Conservation (phyloP, 106 monocot genomes). For the Dendrobium chrysotoxum region DNA sequence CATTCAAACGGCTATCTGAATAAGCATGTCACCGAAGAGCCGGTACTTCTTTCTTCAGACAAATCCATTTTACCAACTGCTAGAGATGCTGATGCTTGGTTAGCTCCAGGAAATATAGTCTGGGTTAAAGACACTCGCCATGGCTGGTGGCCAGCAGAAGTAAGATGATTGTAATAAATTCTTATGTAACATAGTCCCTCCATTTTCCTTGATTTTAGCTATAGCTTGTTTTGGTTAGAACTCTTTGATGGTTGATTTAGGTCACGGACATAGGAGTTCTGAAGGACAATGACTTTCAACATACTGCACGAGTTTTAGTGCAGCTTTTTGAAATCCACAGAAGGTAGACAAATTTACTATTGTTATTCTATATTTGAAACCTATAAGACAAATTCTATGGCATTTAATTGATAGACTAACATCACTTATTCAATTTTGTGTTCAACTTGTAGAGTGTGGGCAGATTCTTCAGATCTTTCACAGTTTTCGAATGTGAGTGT, state of each 20-base stretch:
- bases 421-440: conserved; percentile 1
- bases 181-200: neutral
- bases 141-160: conserved; percentile 68
- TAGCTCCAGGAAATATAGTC: conserved; percentile 38
- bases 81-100: conserved; percentile 20
- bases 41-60: conserved; percentile 13
- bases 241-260: conserved; percentile 17
- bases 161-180: conserved; percentile 6
- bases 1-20: neutral
- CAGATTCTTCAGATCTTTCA: conserved; percentile 34
- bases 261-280: conserved; percentile 22
- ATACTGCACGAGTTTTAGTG: conserved; percentile 16
- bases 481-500: conserved; percentile 49
- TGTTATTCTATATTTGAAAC: neutral
- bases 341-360: conserved; percentile 14
- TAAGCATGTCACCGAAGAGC: conserved; percentile 5
- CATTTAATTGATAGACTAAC: neutral
- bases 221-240: neutral
- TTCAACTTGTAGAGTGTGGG: conserved; percentile 40
- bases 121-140: conserved; percentile 38
- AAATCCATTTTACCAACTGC: conserved; percentile 9
- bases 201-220: neutral
- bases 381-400: neutral
- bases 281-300: conserved; percentile 9
- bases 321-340: conserved; percentile 21